These are phyloP conservation scores for Austroboletus novae-zelandiae DNA, from an alignment of 1,284 basidiomycete genomes.

Conservation along the genomic window DNA sequence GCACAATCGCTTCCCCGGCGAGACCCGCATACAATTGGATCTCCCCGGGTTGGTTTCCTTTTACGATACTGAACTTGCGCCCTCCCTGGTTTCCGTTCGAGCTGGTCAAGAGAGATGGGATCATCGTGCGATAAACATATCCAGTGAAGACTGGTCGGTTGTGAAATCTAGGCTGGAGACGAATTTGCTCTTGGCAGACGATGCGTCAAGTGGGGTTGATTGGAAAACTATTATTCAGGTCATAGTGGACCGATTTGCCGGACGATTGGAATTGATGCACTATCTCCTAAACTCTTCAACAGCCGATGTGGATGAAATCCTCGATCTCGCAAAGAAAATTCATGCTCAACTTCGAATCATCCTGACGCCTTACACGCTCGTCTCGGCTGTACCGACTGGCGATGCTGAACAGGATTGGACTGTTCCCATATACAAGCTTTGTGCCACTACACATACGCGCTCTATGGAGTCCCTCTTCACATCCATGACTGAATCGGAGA, in stretches of 20 bases:
- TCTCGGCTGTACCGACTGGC: conserved; percentile 2
- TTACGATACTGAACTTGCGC: conserved; percentile 33
- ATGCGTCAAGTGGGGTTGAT: conserved; percentile 37
- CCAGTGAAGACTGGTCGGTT: conserved; percentile 15
- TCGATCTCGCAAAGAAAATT: conserved; percentile 12
- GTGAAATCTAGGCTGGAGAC: conserved; percentile 23
- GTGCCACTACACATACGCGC: conserved; percentile 35
- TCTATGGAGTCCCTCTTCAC: conserved; percentile 5
- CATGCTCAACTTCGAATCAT: conserved; percentile 25
- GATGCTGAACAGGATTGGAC: conserved; percentile 21
- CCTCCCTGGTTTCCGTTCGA: conserved; percentile 29
- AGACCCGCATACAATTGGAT: conserved; percentile 36
- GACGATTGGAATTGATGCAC: conserved; percentile 41
- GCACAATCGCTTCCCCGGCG: conserved; percentile 38
- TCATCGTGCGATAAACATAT: conserved; percentile 34
- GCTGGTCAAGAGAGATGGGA: conserved; percentile 26
- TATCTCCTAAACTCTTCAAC: conserved; percentile 33
- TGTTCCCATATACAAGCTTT: conserved; percentile 26
- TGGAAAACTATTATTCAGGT: conserved; percentile 36
- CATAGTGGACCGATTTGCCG: conserved; percentile 35
- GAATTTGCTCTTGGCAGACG: conserved; percentile 13
- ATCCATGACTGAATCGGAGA: conserved; percentile 36
- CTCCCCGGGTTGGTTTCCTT: conserved; percentile 31
- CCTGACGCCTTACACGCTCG: conserved; percentile 25
- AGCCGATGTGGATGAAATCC: conserved; percentile 1